Evolutionary conservation across 164 flowering plant species (phyloP), one percentile per base, ranked within the genome.

Genomic region (Echeveria elegans): DNA sequence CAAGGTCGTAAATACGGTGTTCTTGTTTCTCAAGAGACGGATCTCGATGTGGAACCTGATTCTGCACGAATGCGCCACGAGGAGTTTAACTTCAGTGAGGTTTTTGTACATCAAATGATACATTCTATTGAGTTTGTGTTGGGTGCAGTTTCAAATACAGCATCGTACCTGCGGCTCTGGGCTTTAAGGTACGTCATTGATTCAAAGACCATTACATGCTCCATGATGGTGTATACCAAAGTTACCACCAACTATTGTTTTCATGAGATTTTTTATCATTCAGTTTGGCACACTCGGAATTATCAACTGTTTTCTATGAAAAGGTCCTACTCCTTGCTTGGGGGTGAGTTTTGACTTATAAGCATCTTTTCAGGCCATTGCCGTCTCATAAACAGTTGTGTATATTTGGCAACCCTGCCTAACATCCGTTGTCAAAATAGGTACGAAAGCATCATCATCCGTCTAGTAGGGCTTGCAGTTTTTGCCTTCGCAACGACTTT

Each of bases 111-210:
- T 71, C 98, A 92, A 77, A 83, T 92, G 96, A 92, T 92, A 74
- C 98, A 92, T 75, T 84, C 96, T 24, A 89, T 92, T 67, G 98
- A 92, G 72, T 92, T 92, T 73, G 86, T 92, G 63, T 77, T 92
- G 11, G 98, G 98, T 68, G 86, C 98, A 59, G 98, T 92, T 73
- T 92, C 98, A 68, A 92, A 92, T 72, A 92, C 98, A 37, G 98
- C 98, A 72, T 92, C 98, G 15, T 92, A 92, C 77, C 96, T 92
- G 73, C 90, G 98, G 60, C 87, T 92, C 7, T 92, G 98, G 98
- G 98, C 98, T 64, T 77, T 92, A 66, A 92, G 96, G 96, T 85
- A 77, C 29, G 65, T 50, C 48, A n/a, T 45, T 0, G 23, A 30
- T 68, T 66, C 14, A 50, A 24, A 31, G 7, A n/a, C 8, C 65